These are phyloP conservation scores for Epichloe gansuensis DNA, from an alignment of 2,329 filamentous ascomycete species.

Conservation along the genomic window DNA sequence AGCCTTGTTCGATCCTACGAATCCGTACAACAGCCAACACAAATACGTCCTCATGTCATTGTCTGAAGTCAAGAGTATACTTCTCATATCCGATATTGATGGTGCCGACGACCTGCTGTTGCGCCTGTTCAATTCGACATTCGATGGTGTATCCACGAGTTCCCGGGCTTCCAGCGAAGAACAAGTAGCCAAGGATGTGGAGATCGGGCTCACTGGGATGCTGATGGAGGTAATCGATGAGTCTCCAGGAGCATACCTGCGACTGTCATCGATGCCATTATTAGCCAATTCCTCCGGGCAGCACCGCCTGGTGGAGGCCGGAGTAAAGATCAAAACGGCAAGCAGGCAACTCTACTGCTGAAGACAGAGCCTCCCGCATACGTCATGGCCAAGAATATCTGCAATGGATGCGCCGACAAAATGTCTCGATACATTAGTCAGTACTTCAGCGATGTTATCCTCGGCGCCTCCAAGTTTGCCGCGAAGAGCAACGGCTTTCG, in stretches of 20 bases:
- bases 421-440: conserved; percentile 92
- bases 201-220: conserved; percentile 81
- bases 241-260: conserved; percentile 56
- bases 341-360: conserved; percentile 70
- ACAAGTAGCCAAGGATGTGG: conserved; percentile 81
- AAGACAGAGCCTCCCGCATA: conserved; percentile 89
- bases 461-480: conserved; percentile 62
- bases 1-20: conserved; percentile 70
- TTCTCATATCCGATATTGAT: conserved; percentile 80
- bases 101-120: conserved; percentile 68
- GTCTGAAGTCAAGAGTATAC: conserved; percentile 85
- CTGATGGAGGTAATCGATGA: conserved; percentile 82
- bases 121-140: conserved; percentile 75
- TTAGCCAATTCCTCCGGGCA: conserved; percentile 88
- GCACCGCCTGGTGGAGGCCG: conserved; percentile 56
- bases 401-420: conserved; percentile 78
- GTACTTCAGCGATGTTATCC: conserved; percentile 94
- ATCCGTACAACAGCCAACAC: conserved; percentile 88
- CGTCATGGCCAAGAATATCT: conserved; percentile 91
- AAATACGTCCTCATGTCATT: conserved; percentile 83
- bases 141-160: conserved; percentile 77
- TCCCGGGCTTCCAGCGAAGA: conserved; percentile 66
- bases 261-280: conserved; percentile 80
- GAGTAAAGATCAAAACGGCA: conserved; percentile 54
- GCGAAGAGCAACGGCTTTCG: conserved; percentile 44